Evolutionary conservation across 306 rosid genomes (phyloP).

Genomic region (Glycine tomentella): DNA sequence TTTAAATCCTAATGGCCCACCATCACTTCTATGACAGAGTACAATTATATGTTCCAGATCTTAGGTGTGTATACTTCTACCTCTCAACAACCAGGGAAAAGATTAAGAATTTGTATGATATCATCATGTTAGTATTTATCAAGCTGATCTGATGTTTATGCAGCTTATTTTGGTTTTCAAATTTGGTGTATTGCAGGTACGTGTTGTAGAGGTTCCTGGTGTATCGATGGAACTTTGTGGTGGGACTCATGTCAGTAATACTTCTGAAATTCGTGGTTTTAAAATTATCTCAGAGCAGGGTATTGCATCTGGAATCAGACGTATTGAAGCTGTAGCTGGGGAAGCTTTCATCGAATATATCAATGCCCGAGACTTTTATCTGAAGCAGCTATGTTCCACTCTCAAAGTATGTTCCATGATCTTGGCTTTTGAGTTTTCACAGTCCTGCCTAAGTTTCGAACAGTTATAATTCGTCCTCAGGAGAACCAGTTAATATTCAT

Average conservation of each 20-base stretch:
- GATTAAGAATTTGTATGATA: slow-evolving; percentile 6
- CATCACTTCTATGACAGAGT: slow-evolving; percentile 5
- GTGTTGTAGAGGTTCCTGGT: slow-evolving; percentile 96
- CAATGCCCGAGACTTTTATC: slow-evolving; percentile 77
- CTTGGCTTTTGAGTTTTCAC: slow-evolving; percentile 14
- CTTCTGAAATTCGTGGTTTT: slow-evolving; percentile 95
- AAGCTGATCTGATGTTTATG: slow-evolving; percentile 34
- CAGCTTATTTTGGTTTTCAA: slow-evolving; percentile 35
- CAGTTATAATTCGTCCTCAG: neutral
- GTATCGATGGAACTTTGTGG: slow-evolving; percentile 99
- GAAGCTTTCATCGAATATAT: slow-evolving; percentile 90
- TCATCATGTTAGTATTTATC: slow-evolving; percentile 2
- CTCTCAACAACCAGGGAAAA: slow-evolving; percentile 27
- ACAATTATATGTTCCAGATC: slow-evolving; percentile 13
- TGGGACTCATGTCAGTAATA: slow-evolving; percentile 89
- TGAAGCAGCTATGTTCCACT: slow-evolving; percentile 80
- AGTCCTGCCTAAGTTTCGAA: slow-evolving; percentile 12
- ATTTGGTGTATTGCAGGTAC: slow-evolving; percentile 70
- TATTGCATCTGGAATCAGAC: slow-evolving; percentile 92
- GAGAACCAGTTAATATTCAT: slow-evolving; percentile 34
- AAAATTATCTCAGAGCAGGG: slow-evolving; percentile 94
- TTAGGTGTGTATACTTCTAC: slow-evolving; percentile 18
- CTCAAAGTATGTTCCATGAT: slow-evolving; percentile 73
- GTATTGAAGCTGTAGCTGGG: slow-evolving; percentile 98
- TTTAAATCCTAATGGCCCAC: slow-evolving; percentile 30